Percentiles rank a stretch among this genome's conserved stretches.
phyloP scores from a whole-genome alignment of 805 yeast species.

The Candida nitratophila region DNA sequence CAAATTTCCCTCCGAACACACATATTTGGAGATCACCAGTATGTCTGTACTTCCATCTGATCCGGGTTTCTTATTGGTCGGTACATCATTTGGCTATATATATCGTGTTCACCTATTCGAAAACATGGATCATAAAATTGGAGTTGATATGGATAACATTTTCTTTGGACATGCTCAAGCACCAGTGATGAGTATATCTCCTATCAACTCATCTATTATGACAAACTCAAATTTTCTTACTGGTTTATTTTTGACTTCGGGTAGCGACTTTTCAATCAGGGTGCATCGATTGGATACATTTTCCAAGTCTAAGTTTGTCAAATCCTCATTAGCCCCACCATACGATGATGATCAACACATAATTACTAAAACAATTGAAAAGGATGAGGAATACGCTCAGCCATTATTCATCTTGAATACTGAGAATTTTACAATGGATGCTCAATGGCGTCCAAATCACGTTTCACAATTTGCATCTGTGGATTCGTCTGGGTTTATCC shows the following conservation, averaged over 20 bases:
- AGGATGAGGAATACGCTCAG: background rate
- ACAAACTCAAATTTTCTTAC: background rate
- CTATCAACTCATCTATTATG: background rate
- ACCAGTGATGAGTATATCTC: constrained; percentile 24
- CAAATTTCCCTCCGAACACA: constrained; percentile 9
- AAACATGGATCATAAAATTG: constrained; percentile 20
- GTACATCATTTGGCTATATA: constrained; percentile 29
- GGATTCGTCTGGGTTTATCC: constrained; percentile 24
- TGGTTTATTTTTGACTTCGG: constrained; percentile 17
- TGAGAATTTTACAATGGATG: constrained; percentile 27
- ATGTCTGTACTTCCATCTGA: constrained; percentile 18
- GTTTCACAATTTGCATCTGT: constrained; percentile 28
- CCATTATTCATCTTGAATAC: constrained; percentile 12
- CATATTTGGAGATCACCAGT: constrained; percentile 7
- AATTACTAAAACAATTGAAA: background rate
- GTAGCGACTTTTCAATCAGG: constrained; percentile 30
- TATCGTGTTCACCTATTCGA: constrained; percentile 24
- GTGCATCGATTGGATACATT: constrained; percentile 6
- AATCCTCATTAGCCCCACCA: too few species aligned
- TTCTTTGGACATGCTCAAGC: constrained; percentile 25
- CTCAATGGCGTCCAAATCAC: constrained; percentile 27
- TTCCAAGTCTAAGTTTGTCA: background rate
- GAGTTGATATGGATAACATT: constrained; percentile 13
- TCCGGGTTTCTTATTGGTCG: constrained; percentile 24
- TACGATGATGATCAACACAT: too few species aligned